Percentiles rank a stretch among this genome's conserved stretches.
Conservation (phyloP, 2,329 filamentous ascomycete species). For the Setomelanomma holmii region DNA sequence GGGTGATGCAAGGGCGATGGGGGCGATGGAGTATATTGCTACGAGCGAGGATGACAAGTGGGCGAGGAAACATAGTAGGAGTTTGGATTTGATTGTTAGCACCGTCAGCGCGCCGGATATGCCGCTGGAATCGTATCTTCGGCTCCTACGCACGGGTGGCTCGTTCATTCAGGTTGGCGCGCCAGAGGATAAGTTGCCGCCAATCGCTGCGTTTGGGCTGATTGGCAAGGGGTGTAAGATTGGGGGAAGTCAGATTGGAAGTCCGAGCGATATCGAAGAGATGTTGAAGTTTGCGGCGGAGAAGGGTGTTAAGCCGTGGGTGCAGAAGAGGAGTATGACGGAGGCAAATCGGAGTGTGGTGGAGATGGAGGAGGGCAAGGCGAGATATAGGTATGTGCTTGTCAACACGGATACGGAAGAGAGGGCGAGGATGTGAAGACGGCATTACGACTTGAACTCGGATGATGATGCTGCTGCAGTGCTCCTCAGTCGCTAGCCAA, state of each 20-base stretch:
- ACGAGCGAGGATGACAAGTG: conserved; percentile 55
- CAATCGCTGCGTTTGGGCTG: conserved; percentile 64
- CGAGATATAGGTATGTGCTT: conserved; percentile 52
- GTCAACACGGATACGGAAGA: conserved; percentile 36
- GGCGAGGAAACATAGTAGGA: conserved; percentile 65
- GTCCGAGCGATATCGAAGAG: conserved; percentile 65
- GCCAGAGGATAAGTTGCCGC: conserved; percentile 65
- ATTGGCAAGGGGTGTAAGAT: conserved; percentile 62
- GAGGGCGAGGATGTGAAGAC: conserved; percentile 36
- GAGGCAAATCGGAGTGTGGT: conserved; percentile 62
- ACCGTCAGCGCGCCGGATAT: conserved; percentile 67
- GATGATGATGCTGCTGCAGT: too few species aligned
- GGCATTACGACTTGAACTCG: too few species aligned
- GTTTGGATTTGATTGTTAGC: conserved; percentile 66
- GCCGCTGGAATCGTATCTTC: conserved; percentile 69
- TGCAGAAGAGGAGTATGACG: conserved; percentile 67
- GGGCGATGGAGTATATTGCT: conserved; percentile 70
- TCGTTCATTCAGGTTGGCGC: conserved; percentile 72
- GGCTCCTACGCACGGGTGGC: conserved; percentile 66
- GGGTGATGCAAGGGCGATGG: conserved; percentile 67
- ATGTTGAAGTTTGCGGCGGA: conserved; percentile 68
- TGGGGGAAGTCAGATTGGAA: conserved; percentile 57
- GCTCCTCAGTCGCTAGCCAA: background rate
- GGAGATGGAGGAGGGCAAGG: conserved; percentile 65
- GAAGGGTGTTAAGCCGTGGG: conserved; percentile 65